phyloP scores from a whole-genome alignment of 352 stramenopile species.

The Saprolegnia parasitica region DNA sequence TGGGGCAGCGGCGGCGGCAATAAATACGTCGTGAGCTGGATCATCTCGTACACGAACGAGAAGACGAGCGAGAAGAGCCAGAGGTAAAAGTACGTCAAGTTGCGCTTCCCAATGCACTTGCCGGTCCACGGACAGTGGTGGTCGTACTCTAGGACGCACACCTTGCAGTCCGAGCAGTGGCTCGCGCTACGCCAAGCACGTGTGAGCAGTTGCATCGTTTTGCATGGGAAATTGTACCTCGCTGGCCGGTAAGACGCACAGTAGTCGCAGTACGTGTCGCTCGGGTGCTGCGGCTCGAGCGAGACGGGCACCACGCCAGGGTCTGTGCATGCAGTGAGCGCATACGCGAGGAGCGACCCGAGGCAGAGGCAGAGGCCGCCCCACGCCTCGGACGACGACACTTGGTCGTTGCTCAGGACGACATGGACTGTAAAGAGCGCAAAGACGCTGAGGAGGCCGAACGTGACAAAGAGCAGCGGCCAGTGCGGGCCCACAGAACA shows the following conservation, averaged over 20 bases:
- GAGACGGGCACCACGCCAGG: slow-evolving; percentile 53
- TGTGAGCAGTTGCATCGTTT: neutral
- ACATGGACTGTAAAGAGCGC: slow-evolving; percentile 42
- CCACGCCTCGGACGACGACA: slow-evolving; percentile 38
- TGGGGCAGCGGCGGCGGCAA: slow-evolving; percentile 42
- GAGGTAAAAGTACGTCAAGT: slow-evolving; percentile 37
- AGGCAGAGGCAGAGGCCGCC: slow-evolving; percentile 53
- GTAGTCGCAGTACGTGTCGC: slow-evolving; percentile 74
- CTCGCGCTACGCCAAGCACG: slow-evolving; percentile 39
- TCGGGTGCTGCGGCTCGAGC: slow-evolving; percentile 32
- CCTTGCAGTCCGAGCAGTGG: slow-evolving; percentile 84
- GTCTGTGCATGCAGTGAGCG: slow-evolving; percentile 64
- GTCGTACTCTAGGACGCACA: slow-evolving; percentile 80
- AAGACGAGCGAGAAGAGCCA: slow-evolving; percentile 81
- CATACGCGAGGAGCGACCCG: slow-evolving; percentile 60
- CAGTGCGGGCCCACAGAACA: slow-evolving; percentile 75
- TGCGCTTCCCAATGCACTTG: slow-evolving; percentile 43
- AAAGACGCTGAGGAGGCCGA: slow-evolving; percentile 53
- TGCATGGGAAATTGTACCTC: slow-evolving; percentile 41
- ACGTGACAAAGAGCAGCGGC: slow-evolving; percentile 66
- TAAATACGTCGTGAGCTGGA: slow-evolving; percentile 84
- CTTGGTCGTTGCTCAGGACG: slow-evolving; percentile 44
- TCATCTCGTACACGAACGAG: slow-evolving; percentile 83
- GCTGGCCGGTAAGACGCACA: slow-evolving; percentile 71
- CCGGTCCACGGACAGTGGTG: slow-evolving; percentile 45